Percentiles rank a stretch among this genome's conserved stretches.
Conservation (phyloP, 1,284 basidiomycete species). For the Tilletia caries region DNA sequence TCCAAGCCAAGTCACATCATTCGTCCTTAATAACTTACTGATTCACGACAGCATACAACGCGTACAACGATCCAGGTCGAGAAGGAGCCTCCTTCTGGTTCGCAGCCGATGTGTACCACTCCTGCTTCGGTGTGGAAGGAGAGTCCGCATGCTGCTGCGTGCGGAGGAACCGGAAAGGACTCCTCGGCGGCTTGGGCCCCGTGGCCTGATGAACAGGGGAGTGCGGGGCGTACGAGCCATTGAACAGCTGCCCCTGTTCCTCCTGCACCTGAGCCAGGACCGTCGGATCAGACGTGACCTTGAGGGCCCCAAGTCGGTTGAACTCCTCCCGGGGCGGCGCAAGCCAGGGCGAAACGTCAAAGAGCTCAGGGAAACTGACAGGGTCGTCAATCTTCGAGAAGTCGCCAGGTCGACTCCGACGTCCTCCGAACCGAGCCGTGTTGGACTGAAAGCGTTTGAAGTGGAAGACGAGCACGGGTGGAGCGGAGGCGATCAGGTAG, state of each 20-base stretch:
- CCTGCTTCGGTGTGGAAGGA: not conserved
- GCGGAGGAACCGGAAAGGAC: not conserved
- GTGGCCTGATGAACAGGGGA: too few species aligned
- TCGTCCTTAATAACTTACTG: constrained; percentile 60
- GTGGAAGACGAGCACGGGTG: constrained; percentile 84
- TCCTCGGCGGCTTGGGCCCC: not conserved
- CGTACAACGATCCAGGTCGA: constrained; percentile 31
- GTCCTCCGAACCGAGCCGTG: constrained; percentile 44
- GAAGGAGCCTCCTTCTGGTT: not conserved
- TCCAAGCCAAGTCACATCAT: too few species aligned
- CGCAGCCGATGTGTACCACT: not conserved
- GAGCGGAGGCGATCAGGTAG: constrained; percentile 80
- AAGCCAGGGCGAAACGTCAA: constrained; percentile 80
- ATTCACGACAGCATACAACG: constrained; percentile 70
- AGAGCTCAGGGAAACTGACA: constrained; percentile 77
- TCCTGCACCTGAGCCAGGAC: constrained; percentile 18
- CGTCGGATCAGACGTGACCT: constrained; percentile 50
- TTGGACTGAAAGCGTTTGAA: constrained; percentile 87
- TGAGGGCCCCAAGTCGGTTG: constrained; percentile 55
- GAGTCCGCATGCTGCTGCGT: not conserved
- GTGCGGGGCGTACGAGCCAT: too few species aligned
- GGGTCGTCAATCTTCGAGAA: constrained; percentile 82
- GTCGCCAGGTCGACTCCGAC: constrained; percentile 52
- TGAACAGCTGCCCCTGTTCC: not conserved
- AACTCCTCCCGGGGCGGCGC: constrained; percentile 74